Base-by-base conservation (phyloP, 1,139 yeast species). In the Protomyces pachydermus region DNA sequence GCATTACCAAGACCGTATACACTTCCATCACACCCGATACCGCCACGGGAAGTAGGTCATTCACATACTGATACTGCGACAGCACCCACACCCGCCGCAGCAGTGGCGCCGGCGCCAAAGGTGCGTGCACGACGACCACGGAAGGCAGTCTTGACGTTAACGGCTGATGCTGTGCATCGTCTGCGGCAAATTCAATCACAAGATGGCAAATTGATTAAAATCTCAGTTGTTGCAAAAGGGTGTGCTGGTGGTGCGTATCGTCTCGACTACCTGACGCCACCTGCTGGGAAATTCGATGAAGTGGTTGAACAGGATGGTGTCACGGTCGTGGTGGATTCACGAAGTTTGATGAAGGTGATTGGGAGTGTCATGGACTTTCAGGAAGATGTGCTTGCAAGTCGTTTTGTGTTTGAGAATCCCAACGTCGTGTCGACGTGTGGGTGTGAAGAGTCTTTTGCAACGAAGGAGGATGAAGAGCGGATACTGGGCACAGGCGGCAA, bases 281-380 rank as follows among this genome's bases (percentile, higher is more conserved):
- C 84, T 73, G 93, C 97, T 3, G 97, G 95, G 14, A 90, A 91
- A 76, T 93, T 91, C 72, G 98, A 93, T 75, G 98, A 93, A 76
- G 80, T 86, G 67, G 89, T 93, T 18, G 71, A 70, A 8, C 98
- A 91, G 76, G 97, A 91, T 71, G 97, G 95, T 34, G 56, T 60
- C 39, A 88, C 85, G 76, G 96, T 93, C 3, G 81, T 91, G 67
- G 90, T 93, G 65, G 98, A 93, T 75, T 91, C 98, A 34, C 93
- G 93, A 76, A 98, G 98, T 1, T 80, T 93, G 67, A 91, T 93
- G 75, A 87, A 95, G 69, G 91, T 93, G 60, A 96, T 93, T 66
- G 98, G 98, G 0, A 87, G 96, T 3, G 96, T 91, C 76, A 93
- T 93, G 98, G 98, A 93, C 77, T 93, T 97, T 96, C 80, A 89